phyloP scores from a whole-genome alignment of 2,329 filamentous ascomycete species.

The Penicillium sp. region DNA sequence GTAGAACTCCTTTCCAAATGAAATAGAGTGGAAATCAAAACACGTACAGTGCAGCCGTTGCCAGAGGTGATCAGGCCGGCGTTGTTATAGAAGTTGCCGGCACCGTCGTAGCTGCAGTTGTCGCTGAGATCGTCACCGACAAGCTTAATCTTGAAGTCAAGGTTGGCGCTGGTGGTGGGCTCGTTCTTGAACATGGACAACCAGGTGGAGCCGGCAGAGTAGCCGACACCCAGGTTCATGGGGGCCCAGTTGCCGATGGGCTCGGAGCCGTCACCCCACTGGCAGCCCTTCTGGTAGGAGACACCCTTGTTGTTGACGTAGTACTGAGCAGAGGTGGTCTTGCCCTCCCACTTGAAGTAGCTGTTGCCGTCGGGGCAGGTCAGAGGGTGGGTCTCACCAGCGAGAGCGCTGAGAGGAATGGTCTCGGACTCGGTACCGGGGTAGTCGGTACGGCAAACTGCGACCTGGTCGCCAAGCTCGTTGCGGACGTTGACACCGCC shows the following conservation, averaged over 20 bases:
- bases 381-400: constrained; percentile 63
- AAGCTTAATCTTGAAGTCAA: constrained; percentile 81
- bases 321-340: constrained; percentile 85
- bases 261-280: constrained; percentile 67
- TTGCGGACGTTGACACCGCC: constrained; percentile 75
- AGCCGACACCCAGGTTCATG: constrained; percentile 79
- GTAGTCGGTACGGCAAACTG: constrained; percentile 94
- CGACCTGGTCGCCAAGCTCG: constrained; percentile 65
- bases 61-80: constrained; percentile 45
- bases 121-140: constrained; percentile 62
- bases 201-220: constrained; percentile 67
- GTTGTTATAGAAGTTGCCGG: constrained; percentile 62
- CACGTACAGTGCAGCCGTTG: constrained; percentile 79
- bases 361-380: constrained; percentile 71
- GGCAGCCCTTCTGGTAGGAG: constrained; percentile 67
- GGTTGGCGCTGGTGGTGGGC: constrained; percentile 68
- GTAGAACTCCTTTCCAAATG: background rate
- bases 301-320: constrained; percentile 88
- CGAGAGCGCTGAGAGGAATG: constrained; percentile 66
- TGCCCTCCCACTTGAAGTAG: constrained; percentile 78
- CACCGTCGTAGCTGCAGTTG: constrained; percentile 63
- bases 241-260: constrained; percentile 82
- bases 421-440: constrained; percentile 89
- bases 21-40: background rate
- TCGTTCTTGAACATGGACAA: constrained; percentile 82